These are phyloP conservation scores for Trichosanthes truncata DNA, from an alignment of 306 rosid genomes.

Conservation along the genomic window DNA sequence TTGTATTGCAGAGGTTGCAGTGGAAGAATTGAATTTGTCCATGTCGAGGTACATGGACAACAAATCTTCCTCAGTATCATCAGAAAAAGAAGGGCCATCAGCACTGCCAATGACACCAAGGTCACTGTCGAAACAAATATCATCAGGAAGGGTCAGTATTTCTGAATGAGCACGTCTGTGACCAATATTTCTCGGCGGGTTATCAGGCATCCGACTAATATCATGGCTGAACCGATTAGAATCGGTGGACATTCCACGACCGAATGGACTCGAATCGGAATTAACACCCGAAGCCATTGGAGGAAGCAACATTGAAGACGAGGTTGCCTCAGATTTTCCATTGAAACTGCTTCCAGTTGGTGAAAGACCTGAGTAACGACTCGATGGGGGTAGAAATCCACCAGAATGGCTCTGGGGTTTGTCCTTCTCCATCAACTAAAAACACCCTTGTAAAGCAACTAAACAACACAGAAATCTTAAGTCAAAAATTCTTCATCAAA, in stretches of 20 bases:
- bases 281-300: slow-evolving; percentile 44
- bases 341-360: slow-evolving; percentile 36
- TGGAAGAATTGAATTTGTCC: slow-evolving; percentile 81
- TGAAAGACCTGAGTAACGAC: slow-evolving; percentile 49
- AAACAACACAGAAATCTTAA: background rate
- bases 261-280: slow-evolving; percentile 40
- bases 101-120: slow-evolving; percentile 88
- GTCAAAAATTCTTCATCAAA: background rate
- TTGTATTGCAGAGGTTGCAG: slow-evolving; percentile 64
- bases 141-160: slow-evolving; percentile 80
- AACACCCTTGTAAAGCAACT: background rate
- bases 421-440: slow-evolving; percentile 55
- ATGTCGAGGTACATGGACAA: slow-evolving; percentile 82
- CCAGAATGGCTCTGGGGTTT: slow-evolving; percentile 53
- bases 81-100: slow-evolving; percentile 78
- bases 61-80: slow-evolving; percentile 85
- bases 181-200: slow-evolving; percentile 71
- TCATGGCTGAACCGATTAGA: slow-evolving; percentile 75
- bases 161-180: slow-evolving; percentile 94
- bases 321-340: slow-evolving; percentile 55
- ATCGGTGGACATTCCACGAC: slow-evolving; percentile 39
- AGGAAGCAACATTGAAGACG: slow-evolving; percentile 26
- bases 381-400: slow-evolving; percentile 63
- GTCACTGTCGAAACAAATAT: slow-evolving; percentile 81
- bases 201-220: slow-evolving; percentile 83